These are phyloP conservation scores for Lentinus brumalis DNA, from an alignment of 768 basidiomycete species.

Conservation along the genomic window DNA sequence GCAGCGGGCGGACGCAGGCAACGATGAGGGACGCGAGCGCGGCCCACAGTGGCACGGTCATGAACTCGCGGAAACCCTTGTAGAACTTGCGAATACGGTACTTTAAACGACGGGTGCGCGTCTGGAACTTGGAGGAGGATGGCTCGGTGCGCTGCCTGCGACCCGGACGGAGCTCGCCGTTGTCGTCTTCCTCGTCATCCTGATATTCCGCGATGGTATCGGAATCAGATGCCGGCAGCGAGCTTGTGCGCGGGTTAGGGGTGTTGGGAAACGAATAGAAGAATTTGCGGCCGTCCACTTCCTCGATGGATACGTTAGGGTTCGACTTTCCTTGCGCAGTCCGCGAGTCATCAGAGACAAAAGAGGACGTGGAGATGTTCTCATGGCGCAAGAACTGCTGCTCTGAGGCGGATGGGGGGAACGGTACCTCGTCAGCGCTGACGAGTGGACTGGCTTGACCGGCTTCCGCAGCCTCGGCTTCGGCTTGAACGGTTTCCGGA, in stretches of 20 bases:
- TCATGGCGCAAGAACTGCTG: slow-evolving; percentile 20
- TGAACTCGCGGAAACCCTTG: slow-evolving; percentile 62
- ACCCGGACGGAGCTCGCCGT: slow-evolving; percentile 19
- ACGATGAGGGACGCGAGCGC: slow-evolving; percentile 74
- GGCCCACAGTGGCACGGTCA: slow-evolving; percentile 89
- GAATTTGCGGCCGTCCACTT: slow-evolving; percentile 34
- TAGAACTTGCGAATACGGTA: slow-evolving; percentile 34
- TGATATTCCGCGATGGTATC: slow-evolving; percentile 23
- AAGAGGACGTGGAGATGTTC: slow-evolving; percentile 4
- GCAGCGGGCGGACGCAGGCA: slow-evolving; percentile 74
- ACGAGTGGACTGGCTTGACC: slow-evolving; percentile 42
- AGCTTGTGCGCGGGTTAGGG: slow-evolving; percentile 23
- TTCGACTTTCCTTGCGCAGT: slow-evolving; percentile 5
- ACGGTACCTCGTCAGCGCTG: slow-evolving; percentile 28
- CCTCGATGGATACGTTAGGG: slow-evolving; percentile 22
- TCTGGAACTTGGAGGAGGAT: slow-evolving; percentile 26
- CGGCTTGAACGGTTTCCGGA: slow-evolving; percentile 37
- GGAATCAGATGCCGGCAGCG: slow-evolving; percentile 18
- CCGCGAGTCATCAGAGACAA: slow-evolving; percentile 14
- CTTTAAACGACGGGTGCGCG: slow-evolving; percentile 29
- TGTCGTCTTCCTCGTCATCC: slow-evolving; percentile 25
- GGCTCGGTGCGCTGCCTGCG: slow-evolving; percentile 20
- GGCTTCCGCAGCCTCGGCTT: slow-evolving; percentile 27
- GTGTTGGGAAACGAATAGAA: slow-evolving; percentile 73
- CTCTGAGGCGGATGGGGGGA: slow-evolving; percentile 27